Evolutionary conservation across 257 asterid species (phyloP), one percentile per base, ranked within the genome.

Genomic region (Catharanthus roseus): DNA sequence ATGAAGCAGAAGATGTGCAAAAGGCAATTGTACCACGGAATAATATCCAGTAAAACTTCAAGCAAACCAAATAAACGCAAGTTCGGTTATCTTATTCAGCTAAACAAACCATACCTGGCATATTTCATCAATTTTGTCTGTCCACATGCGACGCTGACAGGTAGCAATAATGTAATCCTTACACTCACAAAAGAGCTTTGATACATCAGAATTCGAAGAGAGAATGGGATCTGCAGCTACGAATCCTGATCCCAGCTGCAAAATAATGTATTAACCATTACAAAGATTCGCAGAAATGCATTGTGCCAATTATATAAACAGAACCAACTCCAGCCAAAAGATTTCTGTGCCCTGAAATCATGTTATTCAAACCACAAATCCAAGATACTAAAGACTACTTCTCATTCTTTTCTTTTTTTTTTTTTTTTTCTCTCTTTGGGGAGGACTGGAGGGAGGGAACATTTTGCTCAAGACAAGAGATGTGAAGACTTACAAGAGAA

Each of bases 171-270:
- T 74, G 66, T 84, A 95, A 80, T 78, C 87, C 89, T 85, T 88
- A 90, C 99, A 91, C 74, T 95, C 93, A 50, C 67, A 62, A 84
- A 86, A 88, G 78, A 91, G 63, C 76, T 78, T 83, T 29, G 87
- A 81, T 74, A 95, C 74, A 75, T 81, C 86, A 26, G 85, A 67
- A 77, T 87, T 87, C 60, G 87, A 71, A 36, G 87, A 83, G 78
- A 95, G 89, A 60, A 79, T 78, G 77, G 89, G 82, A 77, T 95
- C 99, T 15, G 97, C 96, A 72, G 84, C 77, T 67, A 85, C 88
- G 23, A 95, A 85, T 74, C 97, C 99, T 5, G 90, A 80, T 51
- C 96, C 96, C 83, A 95, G 76, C 99, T 95, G 91, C 39, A 53
- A 49, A 38, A 21, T 28, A 63, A 26, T 45, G 36, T 2, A 38